Evolutionary conservation across 2,329 filamentous ascomycete genomes (phyloP), one percentile per base, ranked within the genome.

Genomic region (Raffaelea deltoideospora): DNA sequence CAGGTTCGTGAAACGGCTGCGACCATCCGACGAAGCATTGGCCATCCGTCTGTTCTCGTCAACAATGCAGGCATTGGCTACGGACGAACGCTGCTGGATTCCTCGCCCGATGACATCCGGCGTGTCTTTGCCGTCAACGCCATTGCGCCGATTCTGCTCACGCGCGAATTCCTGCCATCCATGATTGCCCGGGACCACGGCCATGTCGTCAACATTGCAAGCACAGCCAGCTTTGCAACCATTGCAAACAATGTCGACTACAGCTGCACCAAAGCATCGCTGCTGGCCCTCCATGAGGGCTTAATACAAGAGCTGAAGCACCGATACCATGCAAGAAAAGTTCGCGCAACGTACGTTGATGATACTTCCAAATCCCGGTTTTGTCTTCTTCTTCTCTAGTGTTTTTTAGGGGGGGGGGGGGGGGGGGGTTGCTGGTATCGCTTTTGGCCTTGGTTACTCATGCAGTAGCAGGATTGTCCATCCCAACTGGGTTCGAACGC

Each of bases 41-140:
- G 78, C 39, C 49, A 69, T 34, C 79, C 79, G 1, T 83, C 77
- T 0, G 60, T 85, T 42, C 60, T 85, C 4, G 76, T 82, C 58
- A 80, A 81, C 59, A 82, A 82, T 49, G 78, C 79, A 9, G 78
- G 77, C 41, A 65, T 79, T 21, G 69, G 63, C 14, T 65, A 65
- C 39, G 75, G 74, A 41, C 71, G 72, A 44, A 67, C 64, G 5
- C 65, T 86, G 43, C 63, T 84, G 33, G 63, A 39, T n/a, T 53
- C 64, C 2, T 33, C 42, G 18, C 64, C 64, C 1, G 69, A 23
- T 7, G 18, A 76, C 45, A 63, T 80, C 43, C 68, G 69, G 27
- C 69, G 76, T 47, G 79, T 76, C 35, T 82, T 84, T 52, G 73
- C 76, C 41, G 74, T 85, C 47, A 86, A 85, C 56, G 61, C 73